Base-by-base conservation (phyloP, 352 stramenopile genomes). In the Phytopythium ostracodes region DNA sequence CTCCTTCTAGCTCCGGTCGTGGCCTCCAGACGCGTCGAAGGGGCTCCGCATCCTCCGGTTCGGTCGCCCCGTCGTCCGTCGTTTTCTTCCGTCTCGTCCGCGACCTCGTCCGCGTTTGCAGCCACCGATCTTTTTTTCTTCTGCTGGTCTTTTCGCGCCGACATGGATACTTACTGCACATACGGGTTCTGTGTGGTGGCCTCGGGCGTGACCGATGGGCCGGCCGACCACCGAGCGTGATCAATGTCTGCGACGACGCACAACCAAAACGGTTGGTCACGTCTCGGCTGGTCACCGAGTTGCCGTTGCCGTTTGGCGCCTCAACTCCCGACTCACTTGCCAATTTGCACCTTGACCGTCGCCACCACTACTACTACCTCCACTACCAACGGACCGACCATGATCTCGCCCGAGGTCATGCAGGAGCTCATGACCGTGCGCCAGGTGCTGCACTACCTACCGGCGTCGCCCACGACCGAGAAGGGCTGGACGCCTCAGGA, bases 391-490 rank as follows among this genome's bases (percentile, higher is more conserved):
- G 10, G 9, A 27, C 22, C 59, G 44, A 47, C 40, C 14, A 76
- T 76, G 69, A 75, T 76, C 52, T 78, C 71, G 49, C 68, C 68
- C 15, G 58, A 76, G 38, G 71, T 78, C 31, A 68, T 74, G 55
- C 67, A 74, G 40, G 71, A 78, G 49, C 62, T 78, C 24, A 59
- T 76, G 24, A 67, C 68, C 12, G 71, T 74, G 25, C 56, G 63
- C 8, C 62, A 74, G 60, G 65, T 78, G 51, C 65, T 76, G 40
- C 71, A 78, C 47, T 78, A 78, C 60, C 55, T 78, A 24, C 68
- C 71, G 27, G 68, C 67, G 33, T 73, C 71, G 4, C 71, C 72
- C 33, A 64, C 52, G 18, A 67, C 65, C 22, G 62, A 70, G 31
- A 75, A 70, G 59, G 61, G 68, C 15, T 75, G 68, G 68, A 65